Evolutionary conservation across 2,329 filamentous ascomycete species (phyloP), one percentile per base, ranked within the genome.

Genomic region (Ascochyta fabae): DNA sequence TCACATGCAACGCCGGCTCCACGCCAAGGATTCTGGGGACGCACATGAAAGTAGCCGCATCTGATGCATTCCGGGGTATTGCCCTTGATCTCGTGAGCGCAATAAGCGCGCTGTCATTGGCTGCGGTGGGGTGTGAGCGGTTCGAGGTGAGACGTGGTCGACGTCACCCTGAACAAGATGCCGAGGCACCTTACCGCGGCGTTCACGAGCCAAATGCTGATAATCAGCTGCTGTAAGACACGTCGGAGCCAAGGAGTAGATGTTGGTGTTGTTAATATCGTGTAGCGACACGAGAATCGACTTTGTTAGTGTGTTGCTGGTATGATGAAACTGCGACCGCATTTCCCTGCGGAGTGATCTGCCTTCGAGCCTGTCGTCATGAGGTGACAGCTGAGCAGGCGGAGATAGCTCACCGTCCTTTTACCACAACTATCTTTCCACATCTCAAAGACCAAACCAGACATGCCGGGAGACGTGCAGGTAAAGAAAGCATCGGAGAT

Each of bases 1-100:
- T 75, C 73, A 75, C 73, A 75, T 75, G 73, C 69, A 58, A 69
- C 47, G 56, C 42, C 50, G 40, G 53, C 57, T 60, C 60, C 55
- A 54, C 56, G 66, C 68, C 68, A 71, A 71, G 67, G 34, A 66
- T 58, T 62, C 62, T 60, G 64, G 68, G 63, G 62, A 53, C 60
- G 57, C 60, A 62, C 53, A 61, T 66, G 56, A 51, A 64, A 56
- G 51, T 56, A 69, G 65, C 68, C 65, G 65, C 69, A 69, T 56
- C 45, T 60, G 60, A 59, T 56, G 56, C 52, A 41, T 52, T 63
- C 65, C 57, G 60, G 64, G 62, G 60, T 56, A 58, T 59, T 53
- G 60, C 52, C 47, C 55, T 57, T 64, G 67, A 68, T 68, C 71
- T 68, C 61, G 70, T 73, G 69, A 64, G 67, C 53, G 43, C 31